Base-by-base conservation (phyloP, 1,139 yeast genomes). In the Debaryomycetaceae sp. region DNA sequence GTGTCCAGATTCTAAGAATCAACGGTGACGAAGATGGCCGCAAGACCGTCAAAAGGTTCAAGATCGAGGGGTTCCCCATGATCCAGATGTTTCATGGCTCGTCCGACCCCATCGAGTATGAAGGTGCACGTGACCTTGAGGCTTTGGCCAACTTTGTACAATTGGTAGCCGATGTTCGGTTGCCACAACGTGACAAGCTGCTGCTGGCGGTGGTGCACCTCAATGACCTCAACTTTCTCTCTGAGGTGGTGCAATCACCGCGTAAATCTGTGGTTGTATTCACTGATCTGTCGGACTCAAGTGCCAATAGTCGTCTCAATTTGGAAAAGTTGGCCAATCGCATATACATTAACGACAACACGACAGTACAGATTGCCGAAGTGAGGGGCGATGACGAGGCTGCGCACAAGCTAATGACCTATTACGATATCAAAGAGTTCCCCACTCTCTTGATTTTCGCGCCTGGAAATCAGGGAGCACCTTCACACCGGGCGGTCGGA, bases 11-110 rank as follows among this genome's bases (percentile, higher is more conserved):
- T 23, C 75, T 71, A 16, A 77, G 78, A 49, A 67, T 82, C 34
- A 82, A 83, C 51, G 91, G 84, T 3, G 91, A 83, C 44, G 61
- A 61, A 35, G 69, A 80, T 49, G 74, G 74, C 2, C 65, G 71
- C 32, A 66, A 68, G 41, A 61, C 75, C 54, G 67, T 75, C 22
- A 68, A 67, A 38, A 66, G 71, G 47, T 80, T 72, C 51, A 69
- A 69, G 11, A 60, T 78, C 28, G 63, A 69, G 31, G 83, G 84
- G 11, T 83, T 65, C 48, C 94, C 94, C 5, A 76, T 83, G 18
- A 48, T 83, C 41, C 65, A 66, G 43, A 61, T 77, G 45, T 74
- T 80, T 47, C 66, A 68, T 38, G 76, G 75, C 15, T 61, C 63
- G 18, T 70, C 67, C 29, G 48, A 61, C 18, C 78, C 78, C 5